Base-by-base conservation (phyloP, 1,139 yeast species). In the Neolecta irregularis region DNA sequence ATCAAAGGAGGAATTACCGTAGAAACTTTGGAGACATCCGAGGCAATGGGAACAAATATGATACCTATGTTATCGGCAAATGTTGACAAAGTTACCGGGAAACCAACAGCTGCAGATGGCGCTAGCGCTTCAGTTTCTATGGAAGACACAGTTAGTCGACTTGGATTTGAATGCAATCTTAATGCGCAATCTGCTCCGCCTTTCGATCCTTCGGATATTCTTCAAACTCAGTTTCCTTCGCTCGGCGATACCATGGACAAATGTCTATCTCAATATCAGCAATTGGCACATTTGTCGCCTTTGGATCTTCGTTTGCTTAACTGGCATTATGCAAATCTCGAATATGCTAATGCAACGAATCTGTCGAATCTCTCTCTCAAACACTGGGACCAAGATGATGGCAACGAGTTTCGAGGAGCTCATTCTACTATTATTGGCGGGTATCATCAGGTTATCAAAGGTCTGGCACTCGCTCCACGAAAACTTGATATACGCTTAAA, bases 311-410 rank as follows among this genome's bases (percentile, higher is more conserved):
- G 56, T 5, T 46, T 61, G 2, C 44, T 61, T 24, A 56, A 55
- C 36, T 61, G 65, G 65, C 57, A 61, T 34, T 51, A 52, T 34
- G 63, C 65, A 6, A 60, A 60, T 38, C 48, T 60, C 29, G 65
- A 61, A 45, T 57, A 55, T 43, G 47, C 51, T n/a, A 49, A 53
- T 30, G 64, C 62, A 12, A 52, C 60, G 9, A 44, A 50, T 18
- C 45, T 58, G 16, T 54, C 57, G 34, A 47, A 53, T 24, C 50
- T 61, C 7, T 54, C 62, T 36, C 47, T 61, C 25, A 48, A 55
- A 9, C 51, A 57, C 20, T 61, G 65, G 65, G 60, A 60, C 29
- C 64, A 60, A 34, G 63, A 61, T 31, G 60, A 58, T 19, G 58
- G 57, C 4, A 53, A 57, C 33, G 55, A 60, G 34, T 60, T 61